Percentiles rank a stretch among this genome's conserved stretches.
These are phyloP conservation scores for Ambrosiella cleistominuta DNA, from an alignment of 2,329 filamentous ascomycete genomes.

Conservation along the genomic window DNA sequence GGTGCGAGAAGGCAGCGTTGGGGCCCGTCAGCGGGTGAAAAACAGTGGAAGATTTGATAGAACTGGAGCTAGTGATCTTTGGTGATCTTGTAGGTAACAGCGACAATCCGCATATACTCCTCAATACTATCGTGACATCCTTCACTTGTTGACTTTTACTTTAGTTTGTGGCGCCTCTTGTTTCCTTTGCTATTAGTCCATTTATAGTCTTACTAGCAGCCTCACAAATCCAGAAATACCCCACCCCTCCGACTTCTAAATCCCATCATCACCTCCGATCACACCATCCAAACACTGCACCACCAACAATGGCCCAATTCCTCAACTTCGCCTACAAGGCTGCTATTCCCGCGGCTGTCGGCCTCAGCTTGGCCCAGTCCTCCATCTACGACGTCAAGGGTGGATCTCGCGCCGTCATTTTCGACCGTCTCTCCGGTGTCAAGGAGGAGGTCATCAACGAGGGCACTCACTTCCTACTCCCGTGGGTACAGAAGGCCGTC, in stretches of 20 bases:
- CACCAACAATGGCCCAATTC: conserved; percentile 13
- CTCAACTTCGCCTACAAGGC: conserved; percentile 46
- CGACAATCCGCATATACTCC: background rate
- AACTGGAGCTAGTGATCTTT: background rate
- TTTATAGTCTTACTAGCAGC: too few relatives aligned
- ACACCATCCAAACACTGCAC: background rate
- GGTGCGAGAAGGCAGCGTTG: background rate
- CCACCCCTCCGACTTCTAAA: background rate
- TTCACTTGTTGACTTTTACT: too few relatives aligned
- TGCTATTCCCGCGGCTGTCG: conserved; percentile 58
- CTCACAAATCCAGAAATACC: background rate
- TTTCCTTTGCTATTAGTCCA: too few relatives aligned
- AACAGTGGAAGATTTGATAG: background rate
- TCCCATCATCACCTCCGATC: background rate
- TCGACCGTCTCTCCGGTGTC: conserved; percentile 82
- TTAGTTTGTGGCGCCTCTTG: too few relatives aligned
- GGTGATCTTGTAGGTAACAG: background rate
- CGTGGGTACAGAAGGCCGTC: conserved; percentile 89
- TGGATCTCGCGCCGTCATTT: conserved; percentile 89
- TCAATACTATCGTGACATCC: too few relatives aligned
- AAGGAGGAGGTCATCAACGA: conserved; percentile 87
- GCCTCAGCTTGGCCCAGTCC: conserved; percentile 49
- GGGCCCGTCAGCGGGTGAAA: background rate
- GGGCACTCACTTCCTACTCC: conserved; percentile 89
- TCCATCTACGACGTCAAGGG: conserved; percentile 96